A percentile compares a stretch with the other conserved stretches of the same genome.
Evolutionary conservation across 2,329 filamentous ascomycete genomes (phyloP).

Genomic region (Diplodia mutila): DNA sequence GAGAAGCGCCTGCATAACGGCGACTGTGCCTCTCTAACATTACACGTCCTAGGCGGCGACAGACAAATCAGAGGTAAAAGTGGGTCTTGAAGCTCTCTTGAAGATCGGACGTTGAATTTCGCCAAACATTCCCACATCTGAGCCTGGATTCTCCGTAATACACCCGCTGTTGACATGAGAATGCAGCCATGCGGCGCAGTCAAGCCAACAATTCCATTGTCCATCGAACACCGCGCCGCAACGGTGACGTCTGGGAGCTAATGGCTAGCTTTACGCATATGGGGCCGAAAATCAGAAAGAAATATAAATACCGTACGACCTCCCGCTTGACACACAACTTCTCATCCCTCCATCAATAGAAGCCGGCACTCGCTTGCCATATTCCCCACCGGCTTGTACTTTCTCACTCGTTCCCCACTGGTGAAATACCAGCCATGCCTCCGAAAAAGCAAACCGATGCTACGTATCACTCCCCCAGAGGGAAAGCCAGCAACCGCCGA

Average conservation of each 20-base stretch:
- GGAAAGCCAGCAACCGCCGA: not conserved
- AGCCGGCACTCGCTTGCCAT: not conserved
- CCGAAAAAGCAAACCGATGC: not conserved
- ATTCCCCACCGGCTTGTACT: not conserved
- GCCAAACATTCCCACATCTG: not conserved
- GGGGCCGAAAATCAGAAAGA: not conserved
- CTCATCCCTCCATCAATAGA: not conserved
- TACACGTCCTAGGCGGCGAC: not conserved
- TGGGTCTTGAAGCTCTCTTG: not conserved
- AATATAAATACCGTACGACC: not conserved
- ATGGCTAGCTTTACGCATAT: too few relatives aligned
- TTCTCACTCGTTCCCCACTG: not conserved
- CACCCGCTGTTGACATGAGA: too few relatives aligned
- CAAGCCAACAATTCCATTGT: not conserved
- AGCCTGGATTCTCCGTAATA: not conserved
- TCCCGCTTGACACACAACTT: not conserved
- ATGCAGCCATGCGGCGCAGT: not conserved
- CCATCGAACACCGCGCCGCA: not conserved
- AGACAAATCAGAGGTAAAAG: not conserved
- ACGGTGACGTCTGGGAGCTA: not conserved
- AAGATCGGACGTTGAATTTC: not conserved
- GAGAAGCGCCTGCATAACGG: not conserved
- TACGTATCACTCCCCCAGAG: not conserved
- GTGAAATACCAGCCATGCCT: not conserved
- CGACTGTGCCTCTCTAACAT: not conserved